Conservation (phyloP, 2,329 filamentous ascomycete species). For the Fusarium sp. region DNA sequence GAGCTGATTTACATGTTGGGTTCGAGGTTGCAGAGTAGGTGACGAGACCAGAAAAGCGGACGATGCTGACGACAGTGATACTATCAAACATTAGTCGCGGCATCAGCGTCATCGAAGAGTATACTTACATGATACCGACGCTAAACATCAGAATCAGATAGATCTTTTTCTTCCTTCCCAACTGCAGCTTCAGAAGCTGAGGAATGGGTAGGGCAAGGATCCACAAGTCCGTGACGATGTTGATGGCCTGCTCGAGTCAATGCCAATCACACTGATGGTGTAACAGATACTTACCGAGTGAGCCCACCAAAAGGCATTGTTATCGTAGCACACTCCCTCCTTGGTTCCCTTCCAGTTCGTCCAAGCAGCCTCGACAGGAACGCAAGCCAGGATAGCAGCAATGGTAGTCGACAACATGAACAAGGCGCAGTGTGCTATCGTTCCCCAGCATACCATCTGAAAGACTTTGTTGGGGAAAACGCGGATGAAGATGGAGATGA, state of each 20-base stretch:
- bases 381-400: not conserved
- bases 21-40: not conserved
- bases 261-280: not conserved
- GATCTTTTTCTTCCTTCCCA: not conserved
- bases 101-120: not conserved
- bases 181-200: not conserved
- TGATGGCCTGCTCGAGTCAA: not conserved
- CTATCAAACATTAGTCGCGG: not conserved
- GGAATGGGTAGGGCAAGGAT: not conserved
- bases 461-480: not conserved
- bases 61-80: not conserved
- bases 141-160: not conserved
- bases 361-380: not conserved
- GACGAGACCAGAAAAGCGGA: constrained; percentile 3
- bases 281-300: not conserved
- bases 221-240: not conserved
- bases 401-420: not conserved
- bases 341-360: not conserved
- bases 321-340: not conserved
- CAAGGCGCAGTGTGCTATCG: not conserved
- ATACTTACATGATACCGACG: not conserved
- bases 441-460: not conserved
- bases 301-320: not conserved
- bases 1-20: not conserved
- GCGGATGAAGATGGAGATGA: not conserved